Evolutionary conservation across 2,329 filamentous ascomycete genomes (phyloP).

Genomic region (Fusarium chaquense): DNA sequence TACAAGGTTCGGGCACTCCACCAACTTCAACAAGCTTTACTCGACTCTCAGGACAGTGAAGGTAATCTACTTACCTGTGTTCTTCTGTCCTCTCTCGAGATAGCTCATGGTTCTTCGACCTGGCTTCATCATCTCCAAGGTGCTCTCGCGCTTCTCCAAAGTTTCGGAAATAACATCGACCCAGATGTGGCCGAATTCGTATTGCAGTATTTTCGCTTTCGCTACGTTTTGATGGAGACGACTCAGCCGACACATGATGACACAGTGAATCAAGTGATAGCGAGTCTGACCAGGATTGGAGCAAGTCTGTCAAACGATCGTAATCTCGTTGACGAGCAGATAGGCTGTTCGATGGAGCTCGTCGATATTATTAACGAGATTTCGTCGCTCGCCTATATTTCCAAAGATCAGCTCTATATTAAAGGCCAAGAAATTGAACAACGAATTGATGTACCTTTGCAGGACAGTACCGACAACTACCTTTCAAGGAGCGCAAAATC

Average conservation of each 20-base stretch:
- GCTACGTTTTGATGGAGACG: slow-evolving; percentile 43
- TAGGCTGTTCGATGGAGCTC: slow-evolving; percentile 45
- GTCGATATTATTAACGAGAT: slow-evolving; percentile 44
- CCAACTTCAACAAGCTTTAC: slow-evolving; percentile 33
- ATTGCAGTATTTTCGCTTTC: slow-evolving; percentile 43
- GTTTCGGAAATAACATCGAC: slow-evolving; percentile 28
- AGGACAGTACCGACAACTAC: slow-evolving; percentile 27
- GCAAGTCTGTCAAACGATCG: slow-evolving; percentile 24
- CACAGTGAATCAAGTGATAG: slow-evolving; percentile 24
- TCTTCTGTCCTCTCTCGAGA: slow-evolving; percentile 41
- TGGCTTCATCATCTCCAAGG: slow-evolving; percentile 44
- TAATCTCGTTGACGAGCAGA: slow-evolving; percentile 40
- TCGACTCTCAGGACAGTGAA: slow-evolving; percentile 29
- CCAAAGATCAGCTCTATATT: slow-evolving; percentile 18
- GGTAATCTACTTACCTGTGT: slow-evolving; percentile 43
- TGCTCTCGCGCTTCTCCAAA: slow-evolving; percentile 43
- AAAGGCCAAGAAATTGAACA: slow-evolving; percentile 34
- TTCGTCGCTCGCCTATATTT: slow-evolving; percentile 21
- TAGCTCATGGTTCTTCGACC: slow-evolving; percentile 40
- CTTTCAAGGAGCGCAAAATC: slow-evolving; percentile 40
- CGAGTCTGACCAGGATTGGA: slow-evolving; percentile 26
- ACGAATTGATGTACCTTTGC: not conserved
- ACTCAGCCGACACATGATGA: slow-evolving; percentile 34
- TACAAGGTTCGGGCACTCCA: slow-evolving; percentile 42
- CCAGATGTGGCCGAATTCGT: slow-evolving; percentile 38